These are phyloP conservation scores for Celoporthe dispersa DNA, from an alignment of 2,329 filamentous ascomycete genomes.

Conservation along the genomic window DNA sequence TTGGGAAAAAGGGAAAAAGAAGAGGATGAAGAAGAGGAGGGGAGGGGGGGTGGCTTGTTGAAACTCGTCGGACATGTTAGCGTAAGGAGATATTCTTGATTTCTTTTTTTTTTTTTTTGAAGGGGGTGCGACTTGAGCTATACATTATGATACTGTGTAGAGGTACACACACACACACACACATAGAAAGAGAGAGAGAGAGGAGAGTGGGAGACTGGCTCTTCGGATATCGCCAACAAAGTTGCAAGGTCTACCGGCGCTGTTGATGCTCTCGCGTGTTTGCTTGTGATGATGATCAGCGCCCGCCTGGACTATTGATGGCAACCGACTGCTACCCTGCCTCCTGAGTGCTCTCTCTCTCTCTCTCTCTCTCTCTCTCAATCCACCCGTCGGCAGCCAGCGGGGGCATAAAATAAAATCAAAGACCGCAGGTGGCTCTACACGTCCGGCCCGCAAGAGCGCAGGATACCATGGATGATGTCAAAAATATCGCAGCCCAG, in stretches of 20 bases:
- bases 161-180: too few relatives aligned
- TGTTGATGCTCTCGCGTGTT: neutral
- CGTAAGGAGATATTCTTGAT: neutral
- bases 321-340: neutral
- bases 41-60: neutral
- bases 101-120: neutral
- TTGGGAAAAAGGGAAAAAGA: too few relatives aligned
- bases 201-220: neutral
- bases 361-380: neutral
- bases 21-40: neutral
- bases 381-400: neutral
- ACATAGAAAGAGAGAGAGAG: neutral
- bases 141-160: neutral
- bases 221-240: neutral
- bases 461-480: neutral
- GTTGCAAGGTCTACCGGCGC: slow-evolving; percentile 1
- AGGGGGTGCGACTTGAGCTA: neutral
- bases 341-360: neutral
- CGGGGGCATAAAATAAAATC: too few relatives aligned
- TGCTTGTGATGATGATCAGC: neutral
- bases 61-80: slow-evolving; percentile 1
- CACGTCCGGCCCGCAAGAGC: neutral
- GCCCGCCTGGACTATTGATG: neutral
- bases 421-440: neutral
- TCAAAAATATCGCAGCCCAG: neutral